Conservation (phyloP, 371 early-diverging fungal species). For the Mortierella sp. region DNA sequence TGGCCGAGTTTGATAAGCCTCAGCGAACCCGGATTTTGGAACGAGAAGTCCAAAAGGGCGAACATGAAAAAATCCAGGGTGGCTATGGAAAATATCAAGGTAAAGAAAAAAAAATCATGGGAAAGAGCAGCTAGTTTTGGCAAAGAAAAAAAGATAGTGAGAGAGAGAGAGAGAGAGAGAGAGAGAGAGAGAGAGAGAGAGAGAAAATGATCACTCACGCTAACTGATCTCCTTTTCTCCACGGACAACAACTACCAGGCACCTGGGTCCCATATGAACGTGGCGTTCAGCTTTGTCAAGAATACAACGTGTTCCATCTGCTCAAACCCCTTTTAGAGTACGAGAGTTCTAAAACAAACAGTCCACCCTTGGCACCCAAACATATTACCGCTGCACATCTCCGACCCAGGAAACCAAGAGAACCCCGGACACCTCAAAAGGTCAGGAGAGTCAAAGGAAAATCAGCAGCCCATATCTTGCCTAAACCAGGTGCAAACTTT, state of each 20-base stretch:
- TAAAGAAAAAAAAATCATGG: conserved; percentile 54
- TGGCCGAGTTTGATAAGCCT: conserved; percentile 91
- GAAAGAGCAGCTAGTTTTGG: too few relatives aligned
- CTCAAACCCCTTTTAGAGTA: conserved; percentile 59
- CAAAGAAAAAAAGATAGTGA: too few relatives aligned
- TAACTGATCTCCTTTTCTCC: too few relatives aligned
- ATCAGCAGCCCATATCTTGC: conserved; percentile 10
- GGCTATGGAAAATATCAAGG: conserved; percentile 97
- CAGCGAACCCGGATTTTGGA: conserved; percentile 91
- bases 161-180: too few relatives aligned
- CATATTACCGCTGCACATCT: conserved; percentile 57
- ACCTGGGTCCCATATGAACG: conserved; percentile 88
- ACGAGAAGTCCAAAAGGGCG: conserved; percentile 80
- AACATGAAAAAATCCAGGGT: conserved; percentile 94
- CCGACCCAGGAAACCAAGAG: conserved; percentile 39
- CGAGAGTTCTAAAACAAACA: conserved; percentile 33
- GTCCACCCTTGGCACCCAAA: conserved; percentile 61
- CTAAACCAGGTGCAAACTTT: conserved; percentile 9
- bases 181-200: too few relatives aligned
- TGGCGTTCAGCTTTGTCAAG: conserved; percentile 70
- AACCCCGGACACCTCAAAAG: conserved; percentile 14
- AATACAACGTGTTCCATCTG: conserved; percentile 55
- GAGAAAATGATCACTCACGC: too few relatives aligned
- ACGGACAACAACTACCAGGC: conserved; percentile 37
- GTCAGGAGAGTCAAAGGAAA: conserved; percentile 48